These are phyloP conservation scores for Musa troglodytarum DNA, from an alignment of 176 grass and related monocot genomes.

Conservation along the genomic window DNA sequence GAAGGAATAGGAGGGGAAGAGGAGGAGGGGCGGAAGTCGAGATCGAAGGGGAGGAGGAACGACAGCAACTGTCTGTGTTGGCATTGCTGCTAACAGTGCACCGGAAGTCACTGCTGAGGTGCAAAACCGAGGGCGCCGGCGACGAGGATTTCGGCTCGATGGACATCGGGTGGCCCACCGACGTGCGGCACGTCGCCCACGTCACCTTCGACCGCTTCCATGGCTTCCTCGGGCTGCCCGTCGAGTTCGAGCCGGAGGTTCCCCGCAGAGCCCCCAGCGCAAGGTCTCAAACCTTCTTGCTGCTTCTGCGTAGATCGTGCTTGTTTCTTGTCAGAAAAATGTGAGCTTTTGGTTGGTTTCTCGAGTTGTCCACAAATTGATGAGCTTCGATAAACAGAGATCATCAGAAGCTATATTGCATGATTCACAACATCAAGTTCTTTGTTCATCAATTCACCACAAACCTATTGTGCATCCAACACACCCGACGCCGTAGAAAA, in stretches of 20 bases:
- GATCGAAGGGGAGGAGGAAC: not conserved
- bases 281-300: conserved; percentile 35
- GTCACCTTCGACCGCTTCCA: conserved; percentile 95
- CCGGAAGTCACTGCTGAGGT: conserved; percentile 43
- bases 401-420: not conserved
- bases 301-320: not conserved
- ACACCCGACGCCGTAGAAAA: not conserved
- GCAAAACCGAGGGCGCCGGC: conserved; percentile 33
- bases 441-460: not conserved
- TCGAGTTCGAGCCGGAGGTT: conserved; percentile 91
- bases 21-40: not conserved
- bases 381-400: not conserved
- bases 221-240: conserved; percentile 81
- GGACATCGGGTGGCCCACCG: conserved; percentile 86
- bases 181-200: conserved; percentile 83
- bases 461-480: not conserved
- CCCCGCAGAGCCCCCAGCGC: conserved; percentile 68
- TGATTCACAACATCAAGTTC: not conserved
- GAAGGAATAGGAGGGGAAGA: conserved; percentile 9
- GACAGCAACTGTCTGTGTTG: conserved; percentile 36
- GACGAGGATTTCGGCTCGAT: conserved; percentile 35
- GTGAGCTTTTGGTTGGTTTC: not conserved
- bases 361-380: not conserved
- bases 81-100: conserved; percentile 36
- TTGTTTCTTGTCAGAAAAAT: not conserved